These are phyloP conservation scores for Talaromyces liani DNA, from an alignment of 495 filamentous ascomycete genomes.

Conservation along the genomic window DNA sequence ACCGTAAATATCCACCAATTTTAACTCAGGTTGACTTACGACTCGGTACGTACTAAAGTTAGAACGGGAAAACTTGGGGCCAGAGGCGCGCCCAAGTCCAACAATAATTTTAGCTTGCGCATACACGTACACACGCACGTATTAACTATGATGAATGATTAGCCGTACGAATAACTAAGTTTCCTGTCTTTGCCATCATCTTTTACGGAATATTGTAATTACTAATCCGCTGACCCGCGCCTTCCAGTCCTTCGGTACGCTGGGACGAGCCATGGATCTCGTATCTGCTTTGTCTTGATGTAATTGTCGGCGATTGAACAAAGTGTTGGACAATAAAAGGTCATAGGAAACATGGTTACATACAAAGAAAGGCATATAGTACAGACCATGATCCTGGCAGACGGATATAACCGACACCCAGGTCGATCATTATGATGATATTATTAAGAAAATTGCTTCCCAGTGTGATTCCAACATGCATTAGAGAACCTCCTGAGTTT, in stretches of 20 bases:
- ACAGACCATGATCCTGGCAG: background rate
- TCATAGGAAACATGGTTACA: background rate
- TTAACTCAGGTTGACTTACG: background rate
- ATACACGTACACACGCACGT: background rate
- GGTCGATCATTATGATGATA: background rate
- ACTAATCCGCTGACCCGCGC: background rate
- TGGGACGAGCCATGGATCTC: background rate
- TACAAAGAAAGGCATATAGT: background rate
- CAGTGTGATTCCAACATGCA: background rate
- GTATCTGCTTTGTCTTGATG: background rate
- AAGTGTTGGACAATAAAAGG: background rate
- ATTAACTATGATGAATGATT: background rate
- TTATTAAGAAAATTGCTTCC: background rate
- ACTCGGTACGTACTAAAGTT: constrained; percentile 1
- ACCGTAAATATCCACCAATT: background rate
- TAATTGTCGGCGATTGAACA: background rate
- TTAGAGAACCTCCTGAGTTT: background rate
- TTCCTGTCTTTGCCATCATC: background rate
- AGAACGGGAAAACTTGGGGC: background rate
- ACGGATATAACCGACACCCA: background rate
- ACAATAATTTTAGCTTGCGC: background rate
- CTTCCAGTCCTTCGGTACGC: constrained; percentile 9
- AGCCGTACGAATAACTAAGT: background rate
- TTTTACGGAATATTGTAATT: background rate
- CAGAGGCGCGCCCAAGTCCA: constrained; percentile 1